A percentile compares a stretch with the other conserved stretches of the same genome.
Conservation (phyloP, 345 rosid species). For the Aethionema arabicum region DNA sequence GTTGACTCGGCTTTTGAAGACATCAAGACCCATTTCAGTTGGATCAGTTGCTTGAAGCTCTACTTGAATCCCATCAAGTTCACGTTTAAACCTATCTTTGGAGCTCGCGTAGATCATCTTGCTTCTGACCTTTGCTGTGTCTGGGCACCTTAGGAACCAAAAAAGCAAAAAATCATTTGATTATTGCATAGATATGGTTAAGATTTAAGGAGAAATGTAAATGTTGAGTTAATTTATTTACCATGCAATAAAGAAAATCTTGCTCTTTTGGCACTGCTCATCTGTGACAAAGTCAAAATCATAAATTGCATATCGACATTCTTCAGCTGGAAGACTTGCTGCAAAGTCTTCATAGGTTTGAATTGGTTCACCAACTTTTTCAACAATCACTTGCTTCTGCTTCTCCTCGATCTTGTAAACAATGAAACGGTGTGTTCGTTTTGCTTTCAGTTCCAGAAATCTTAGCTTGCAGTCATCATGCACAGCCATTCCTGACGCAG, state of each 20-base stretch:
- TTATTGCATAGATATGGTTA: background rate
- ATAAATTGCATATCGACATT: conserved; percentile 41
- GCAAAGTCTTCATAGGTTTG: conserved; percentile 51
- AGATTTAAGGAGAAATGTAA: background rate
- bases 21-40: conserved; percentile 65
- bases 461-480: conserved; percentile 60
- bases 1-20: conserved; percentile 52
- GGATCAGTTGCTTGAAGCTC: conserved; percentile 69
- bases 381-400: conserved; percentile 56
- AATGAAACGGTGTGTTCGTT: conserved; percentile 53
- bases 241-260: conserved; percentile 63
- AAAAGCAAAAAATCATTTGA: conserved; percentile 2
- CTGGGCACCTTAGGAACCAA: conserved; percentile 47
- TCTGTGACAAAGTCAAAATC: conserved; percentile 56
- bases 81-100: conserved; percentile 65
- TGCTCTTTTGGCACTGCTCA: conserved; percentile 58
- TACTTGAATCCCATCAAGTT: conserved; percentile 54
- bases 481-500: conserved; percentile 58
- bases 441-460: conserved; percentile 55
- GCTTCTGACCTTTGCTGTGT: conserved; percentile 56
- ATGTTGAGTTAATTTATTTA: background rate
- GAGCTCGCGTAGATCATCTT: conserved; percentile 67
- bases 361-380: conserved; percentile 54
- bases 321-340: conserved; percentile 55
- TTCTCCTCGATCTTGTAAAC: conserved; percentile 61